Percentiles rank a stretch among this genome's conserved stretches.
These are phyloP conservation scores for Saxophila tyrrhenica DNA, from an alignment of 495 filamentous ascomycete genomes.

Conservation along the genomic window DNA sequence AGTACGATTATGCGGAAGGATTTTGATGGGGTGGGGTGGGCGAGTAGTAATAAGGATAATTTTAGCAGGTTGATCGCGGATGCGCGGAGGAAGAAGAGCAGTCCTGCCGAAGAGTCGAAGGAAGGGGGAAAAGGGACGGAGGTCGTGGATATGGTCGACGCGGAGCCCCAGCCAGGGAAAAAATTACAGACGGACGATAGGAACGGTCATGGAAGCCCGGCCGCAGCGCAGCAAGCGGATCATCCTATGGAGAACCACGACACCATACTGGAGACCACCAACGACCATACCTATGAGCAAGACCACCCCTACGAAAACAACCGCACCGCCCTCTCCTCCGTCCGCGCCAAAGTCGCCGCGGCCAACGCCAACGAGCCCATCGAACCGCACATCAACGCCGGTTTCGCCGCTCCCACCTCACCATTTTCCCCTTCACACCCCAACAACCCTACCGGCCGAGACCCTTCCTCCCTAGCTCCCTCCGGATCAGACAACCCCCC, in stretches of 20 bases:
- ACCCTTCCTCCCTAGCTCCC: neutral
- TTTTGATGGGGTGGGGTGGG: constrained; percentile 72
- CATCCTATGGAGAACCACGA: neutral
- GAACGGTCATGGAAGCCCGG: neutral
- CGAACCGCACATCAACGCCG: neutral
- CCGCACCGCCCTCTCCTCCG: constrained; percentile 9
- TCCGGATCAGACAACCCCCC: too few species aligned
- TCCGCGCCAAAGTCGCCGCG: constrained; percentile 17
- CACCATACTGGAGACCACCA: too few species aligned
- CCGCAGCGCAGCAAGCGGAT: neutral
- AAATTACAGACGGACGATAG: neutral
- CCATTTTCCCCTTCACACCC: too few species aligned
- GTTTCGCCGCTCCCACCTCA: neutral
- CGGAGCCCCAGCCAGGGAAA: neutral
- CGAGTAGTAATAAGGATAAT: constrained; percentile 53
- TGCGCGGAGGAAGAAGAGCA: constrained; percentile 40
- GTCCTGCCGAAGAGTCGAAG: neutral
- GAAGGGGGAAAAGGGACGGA: neutral
- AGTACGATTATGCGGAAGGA: constrained; percentile 58
- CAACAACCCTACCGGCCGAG: neutral
- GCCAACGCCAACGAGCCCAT: neutral
- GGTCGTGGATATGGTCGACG: neutral
- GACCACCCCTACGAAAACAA: constrained; percentile 15
- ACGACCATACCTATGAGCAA: neutral
- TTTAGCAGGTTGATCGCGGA: constrained; percentile 67